Evolutionary conservation across 2,329 filamentous ascomycete genomes (phyloP).

Genomic region (Zalaria obscura): DNA sequence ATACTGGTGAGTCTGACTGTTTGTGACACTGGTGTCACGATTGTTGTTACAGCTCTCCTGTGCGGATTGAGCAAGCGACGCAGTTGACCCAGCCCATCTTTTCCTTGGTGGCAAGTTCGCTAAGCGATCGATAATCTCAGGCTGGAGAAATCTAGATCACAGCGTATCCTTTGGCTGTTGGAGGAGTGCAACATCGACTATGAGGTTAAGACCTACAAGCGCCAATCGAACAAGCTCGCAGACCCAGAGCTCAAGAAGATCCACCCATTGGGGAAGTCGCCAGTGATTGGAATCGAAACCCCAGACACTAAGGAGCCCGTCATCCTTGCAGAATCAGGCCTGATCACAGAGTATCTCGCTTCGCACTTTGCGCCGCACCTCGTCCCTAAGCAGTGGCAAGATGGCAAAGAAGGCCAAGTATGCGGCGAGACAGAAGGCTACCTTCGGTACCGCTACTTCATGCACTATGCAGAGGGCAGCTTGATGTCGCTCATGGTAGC

Average conservation of each 20-base stretch:
- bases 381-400: constrained; percentile 36
- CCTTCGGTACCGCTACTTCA: constrained; percentile 50
- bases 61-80: no score
- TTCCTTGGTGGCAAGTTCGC: no score
- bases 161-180: constrained; percentile 74
- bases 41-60: no score
- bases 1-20: constrained; percentile 38
- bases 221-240: constrained; percentile 50
- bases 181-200: constrained; percentile 71
- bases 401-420: constrained; percentile 39
- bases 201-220: constrained; percentile 66
- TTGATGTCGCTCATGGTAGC: constrained; percentile 61
- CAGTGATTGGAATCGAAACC: constrained; percentile 53
- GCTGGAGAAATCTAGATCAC: constrained; percentile 71
- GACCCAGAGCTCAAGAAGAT: constrained; percentile 62
- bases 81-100: no score
- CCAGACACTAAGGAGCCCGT: constrained; percentile 32
- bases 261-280: constrained; percentile 79
- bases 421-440: constrained; percentile 46
- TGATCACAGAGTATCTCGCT: constrained; percentile 69
- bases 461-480: constrained; percentile 78
- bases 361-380: constrained; percentile 47
- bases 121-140: constrained; percentile 28
- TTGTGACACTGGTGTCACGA: not conserved
- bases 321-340: constrained; percentile 67